Base-by-base conservation (phyloP, 78 protist genomes). In the Cavenderia fasciculata region DNA sequence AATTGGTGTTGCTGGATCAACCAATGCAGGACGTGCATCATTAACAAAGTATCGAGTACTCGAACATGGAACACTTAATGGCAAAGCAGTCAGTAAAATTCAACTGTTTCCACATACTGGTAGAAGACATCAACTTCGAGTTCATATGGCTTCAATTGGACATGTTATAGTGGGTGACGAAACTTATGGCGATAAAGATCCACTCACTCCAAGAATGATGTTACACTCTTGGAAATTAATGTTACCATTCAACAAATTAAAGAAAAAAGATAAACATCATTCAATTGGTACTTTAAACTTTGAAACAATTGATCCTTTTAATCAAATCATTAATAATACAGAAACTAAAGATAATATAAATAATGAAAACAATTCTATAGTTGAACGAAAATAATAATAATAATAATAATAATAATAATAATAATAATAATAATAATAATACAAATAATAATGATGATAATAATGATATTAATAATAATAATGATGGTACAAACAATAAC, bases 201-300 rank as follows among this genome's bases (percentile, higher is more conserved):
- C 70, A 21, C 23, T 18, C 2, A 27, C 41, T 4, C 7, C 25
- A 6, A 18, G 87, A 36, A 78, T 78, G 87, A 65, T 78, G 74
- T 21, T 78, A 34, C 87, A 78, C n/a, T 78, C 87, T 16, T 78
- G 87, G 87, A 78, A 78, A 65, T 61, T 78, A 23, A 16, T 19
- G 10, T 21, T 78, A 3, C 73, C 70, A 59, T 75, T 75, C 36
- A 65, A 62, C 16, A 31, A 78, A 16, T n/a, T n/a, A n/a, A n/a
- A n/a, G n/a, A n/a, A n/a, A n/a, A n/a, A n/a, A n/a, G n/a, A n/a
- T n/a, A n/a, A n/a, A n/a, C n/a, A n/a, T n/a, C n/a, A n/a, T n/a
- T n/a, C n/a, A n/a, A n/a, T n/a, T n/a, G 33, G 16, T 40, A 23
- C 52, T 18, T 49, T 65, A 5, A 8, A 43, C 19, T 27, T 61